Conservation (phyloP, 176 grass and related monocot species). For the Carex littledalei region DNA sequence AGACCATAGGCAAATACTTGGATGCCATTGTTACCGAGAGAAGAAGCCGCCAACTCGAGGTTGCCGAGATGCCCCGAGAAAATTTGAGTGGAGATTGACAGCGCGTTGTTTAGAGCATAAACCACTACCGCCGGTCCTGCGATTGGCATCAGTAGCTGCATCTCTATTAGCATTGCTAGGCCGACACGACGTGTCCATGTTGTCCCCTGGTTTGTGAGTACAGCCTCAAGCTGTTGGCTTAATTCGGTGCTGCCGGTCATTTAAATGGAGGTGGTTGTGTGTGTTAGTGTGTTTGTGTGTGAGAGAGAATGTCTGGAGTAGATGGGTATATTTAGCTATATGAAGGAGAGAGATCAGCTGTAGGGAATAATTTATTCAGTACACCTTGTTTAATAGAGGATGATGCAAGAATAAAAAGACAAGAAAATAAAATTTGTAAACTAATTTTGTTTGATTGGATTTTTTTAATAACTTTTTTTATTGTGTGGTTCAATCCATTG, state of each 20-base stretch:
- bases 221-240: slow-evolving; percentile 24
- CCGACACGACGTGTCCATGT: slow-evolving; percentile 12
- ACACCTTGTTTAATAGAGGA: no score
- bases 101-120: slow-evolving; percentile 28
- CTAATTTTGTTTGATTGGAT: no score
- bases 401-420: no score
- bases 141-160: slow-evolving; percentile 25
- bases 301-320: no score
- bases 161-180: slow-evolving; percentile 19
- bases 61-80: slow-evolving; percentile 45
- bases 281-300: not conserved
- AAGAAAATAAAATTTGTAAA: no score
- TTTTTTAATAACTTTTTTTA: no score
- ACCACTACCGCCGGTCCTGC: slow-evolving; percentile 35
- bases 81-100: slow-evolving; percentile 43
- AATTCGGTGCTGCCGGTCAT: slow-evolving; percentile 11
- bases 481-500: no score
- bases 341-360: no score
- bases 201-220: not conserved
- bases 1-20: slow-evolving; percentile 46
- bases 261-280: not conserved
- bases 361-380: no score
- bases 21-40: slow-evolving; percentile 46
- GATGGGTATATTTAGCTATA: no score
- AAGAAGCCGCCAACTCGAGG: slow-evolving; percentile 38